Evolutionary conservation across 2,329 filamentous ascomycete species (phyloP).

Genomic region (Trichoderma semiorbis): DNA sequence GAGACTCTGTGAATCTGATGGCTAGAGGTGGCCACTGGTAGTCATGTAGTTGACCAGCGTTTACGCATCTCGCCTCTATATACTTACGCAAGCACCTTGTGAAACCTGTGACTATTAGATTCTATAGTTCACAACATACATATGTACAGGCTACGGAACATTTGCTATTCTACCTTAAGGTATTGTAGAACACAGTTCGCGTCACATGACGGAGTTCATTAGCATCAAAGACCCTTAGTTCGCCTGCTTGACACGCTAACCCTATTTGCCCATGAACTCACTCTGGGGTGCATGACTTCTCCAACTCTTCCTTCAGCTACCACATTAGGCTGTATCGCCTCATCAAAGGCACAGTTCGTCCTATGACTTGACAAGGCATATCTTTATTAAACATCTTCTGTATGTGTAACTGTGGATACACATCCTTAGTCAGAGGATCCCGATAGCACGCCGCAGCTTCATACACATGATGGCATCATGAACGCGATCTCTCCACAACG

Average conservation of each 20-base stretch:
- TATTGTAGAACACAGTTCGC: too few relatives aligned
- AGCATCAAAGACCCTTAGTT: background rate
- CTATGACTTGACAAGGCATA: background rate
- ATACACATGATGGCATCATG: background rate
- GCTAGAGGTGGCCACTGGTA: background rate
- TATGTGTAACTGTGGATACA: background rate
- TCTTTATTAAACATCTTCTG: background rate
- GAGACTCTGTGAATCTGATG: background rate
- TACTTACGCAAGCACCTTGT: background rate
- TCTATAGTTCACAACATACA: background rate
- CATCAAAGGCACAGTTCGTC: background rate
- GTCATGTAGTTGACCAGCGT: background rate
- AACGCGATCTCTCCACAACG: background rate
- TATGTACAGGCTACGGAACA: background rate
- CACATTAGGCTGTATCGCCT: background rate
- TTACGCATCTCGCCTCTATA: background rate
- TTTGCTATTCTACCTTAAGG: background rate
- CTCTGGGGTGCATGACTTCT: background rate
- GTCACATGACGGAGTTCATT: slow-evolving; percentile 1
- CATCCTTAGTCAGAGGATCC: rapidly evolving
- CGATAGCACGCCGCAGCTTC: background rate
- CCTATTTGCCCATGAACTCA: background rate
- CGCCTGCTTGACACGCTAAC: background rate
- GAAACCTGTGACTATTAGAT: background rate
- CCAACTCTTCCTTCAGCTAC: background rate